Percentiles rank a stretch among this genome's conserved stretches.
These are phyloP conservation scores for Xylariomycetidae sp. DNA, from an alignment of 2,329 filamentous ascomycete genomes.

Conservation along the genomic window DNA sequence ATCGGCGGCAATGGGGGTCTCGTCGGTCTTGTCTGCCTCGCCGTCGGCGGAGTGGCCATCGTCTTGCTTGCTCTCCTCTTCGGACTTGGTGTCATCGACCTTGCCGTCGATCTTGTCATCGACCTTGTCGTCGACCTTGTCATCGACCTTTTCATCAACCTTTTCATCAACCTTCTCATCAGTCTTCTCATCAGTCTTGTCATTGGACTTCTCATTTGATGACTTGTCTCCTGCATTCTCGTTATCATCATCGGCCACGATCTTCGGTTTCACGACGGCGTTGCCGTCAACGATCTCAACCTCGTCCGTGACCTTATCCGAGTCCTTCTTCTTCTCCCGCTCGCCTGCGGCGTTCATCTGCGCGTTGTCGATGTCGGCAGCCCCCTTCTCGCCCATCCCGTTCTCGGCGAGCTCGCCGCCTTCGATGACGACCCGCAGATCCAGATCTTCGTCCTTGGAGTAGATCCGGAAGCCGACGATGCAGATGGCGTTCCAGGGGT, in stretches of 20 bases:
- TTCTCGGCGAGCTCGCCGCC: conserved; percentile 48
- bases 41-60: too few species aligned
- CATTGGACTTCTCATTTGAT: conserved; percentile 4
- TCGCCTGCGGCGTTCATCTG: conserved; percentile 51
- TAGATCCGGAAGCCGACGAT: conserved; percentile 37
- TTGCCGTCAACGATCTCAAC: conserved; percentile 28
- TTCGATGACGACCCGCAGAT: conserved; percentile 53
- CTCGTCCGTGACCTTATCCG: conserved; percentile 21
- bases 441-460: conserved; percentile 43
- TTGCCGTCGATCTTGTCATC: conserved; percentile 13
- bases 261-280: conserved; percentile 25
- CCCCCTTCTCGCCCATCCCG: conserved; percentile 54
- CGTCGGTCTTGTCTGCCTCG: too few species aligned
- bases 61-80: too few species aligned
- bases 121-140: conserved; percentile 11
- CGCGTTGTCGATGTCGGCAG: conserved; percentile 51
- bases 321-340: conserved; percentile 28
- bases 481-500: conserved; percentile 39
- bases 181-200: conserved; percentile 12
- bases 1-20: too few species aligned
- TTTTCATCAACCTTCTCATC: conserved; percentile 8
- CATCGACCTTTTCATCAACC: conserved; percentile 2
- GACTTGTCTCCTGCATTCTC: conserved; percentile 13
- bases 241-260: conserved; percentile 25
- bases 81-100: too few species aligned